Evolutionary conservation across 78 protist genomes (phyloP), one percentile per base, ranked within the genome.

Genomic region (Diacronema lutheri): DNA sequence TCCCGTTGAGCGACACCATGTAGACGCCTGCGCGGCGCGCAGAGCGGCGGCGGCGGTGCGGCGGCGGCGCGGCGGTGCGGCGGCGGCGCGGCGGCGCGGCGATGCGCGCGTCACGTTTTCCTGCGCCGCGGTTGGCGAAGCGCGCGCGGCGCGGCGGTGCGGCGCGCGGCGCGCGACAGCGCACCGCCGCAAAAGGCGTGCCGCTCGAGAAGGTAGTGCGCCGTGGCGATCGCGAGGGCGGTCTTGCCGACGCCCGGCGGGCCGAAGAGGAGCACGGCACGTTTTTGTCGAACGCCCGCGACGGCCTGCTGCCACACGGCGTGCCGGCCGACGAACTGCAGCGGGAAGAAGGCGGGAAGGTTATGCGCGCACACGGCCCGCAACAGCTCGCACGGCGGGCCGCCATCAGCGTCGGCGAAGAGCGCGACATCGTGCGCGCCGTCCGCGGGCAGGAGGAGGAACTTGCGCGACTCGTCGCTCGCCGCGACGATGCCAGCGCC

Each of bases 261-360:
- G 33, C 66, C 66, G 35, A 61, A 25, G 33, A 61, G 66, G 12
- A 19, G 4, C 66, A 61, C 26, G 11, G 20, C 26, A 33, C 66
- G 66, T 9, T 61, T 61, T 13, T 61, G 26, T 7, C 26, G 66
- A 1, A 19, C 66, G 4, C 26, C 66, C 66, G 29, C 35, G 12
- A 61, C 66, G 33, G 20, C 14, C 66, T 61, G 66, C 33, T 61
- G 66, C 66, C 66, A 61, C 33, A 16, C 33, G 33, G 66, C 66
- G 26, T 61, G 66, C 66, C 66, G 20, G 26, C 66, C 66, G 9
- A 61, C 7, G 66, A 61, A 61, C 33, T 61, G 66, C 35, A 61
- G 66, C 29, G 66, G 66, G 66, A 61, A 61, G 66, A 61, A 61
- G 66, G 66, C 66, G 7, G 66, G 66, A 25, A 61, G 66, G 66